These are phyloP conservation scores for Rhodotorula diobovata DNA, from an alignment of 768 basidiomycete species.

Conservation along the genomic window DNA sequence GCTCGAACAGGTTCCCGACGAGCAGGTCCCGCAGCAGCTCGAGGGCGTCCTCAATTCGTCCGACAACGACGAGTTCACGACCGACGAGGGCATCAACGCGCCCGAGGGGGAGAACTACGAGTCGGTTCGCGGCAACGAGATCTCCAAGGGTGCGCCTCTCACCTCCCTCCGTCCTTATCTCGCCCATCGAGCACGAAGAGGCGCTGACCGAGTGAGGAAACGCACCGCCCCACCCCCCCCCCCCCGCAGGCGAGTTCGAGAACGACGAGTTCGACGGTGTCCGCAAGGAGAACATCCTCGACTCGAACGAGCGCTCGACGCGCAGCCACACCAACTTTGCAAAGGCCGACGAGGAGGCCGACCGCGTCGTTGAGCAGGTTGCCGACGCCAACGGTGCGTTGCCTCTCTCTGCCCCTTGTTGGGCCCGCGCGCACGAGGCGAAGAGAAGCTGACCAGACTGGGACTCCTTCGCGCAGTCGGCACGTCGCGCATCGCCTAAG, in stretches of 20 bases:
- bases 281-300: slow-evolving; percentile 29
- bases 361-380: slow-evolving; percentile 17
- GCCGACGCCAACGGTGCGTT: neutral
- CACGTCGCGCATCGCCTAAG: slow-evolving; percentile 13
- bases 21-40: neutral
- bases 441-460: neutral
- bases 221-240: no score
- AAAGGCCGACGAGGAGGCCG: slow-evolving; percentile 24
- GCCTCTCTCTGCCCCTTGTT: neutral
- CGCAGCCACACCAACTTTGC: neutral
- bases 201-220: no score
- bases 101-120: slow-evolving; percentile 20
- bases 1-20: slow-evolving; percentile 12
- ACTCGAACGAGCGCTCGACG: slow-evolving; percentile 9
- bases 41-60: slow-evolving; percentile 13
- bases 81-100: slow-evolving; percentile 26
- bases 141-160: neutral
- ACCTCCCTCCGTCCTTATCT: neutral
- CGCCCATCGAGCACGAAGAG: neutral
- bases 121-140: slow-evolving; percentile 1
- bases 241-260: slow-evolving; percentile 8
- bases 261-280: slow-evolving; percentile 31
- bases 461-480: neutral
- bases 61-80: slow-evolving; percentile 20
- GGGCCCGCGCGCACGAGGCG: neutral